Conservation (phyloP, 306 rosid genomes). For the Sicyos edulis region DNA sequence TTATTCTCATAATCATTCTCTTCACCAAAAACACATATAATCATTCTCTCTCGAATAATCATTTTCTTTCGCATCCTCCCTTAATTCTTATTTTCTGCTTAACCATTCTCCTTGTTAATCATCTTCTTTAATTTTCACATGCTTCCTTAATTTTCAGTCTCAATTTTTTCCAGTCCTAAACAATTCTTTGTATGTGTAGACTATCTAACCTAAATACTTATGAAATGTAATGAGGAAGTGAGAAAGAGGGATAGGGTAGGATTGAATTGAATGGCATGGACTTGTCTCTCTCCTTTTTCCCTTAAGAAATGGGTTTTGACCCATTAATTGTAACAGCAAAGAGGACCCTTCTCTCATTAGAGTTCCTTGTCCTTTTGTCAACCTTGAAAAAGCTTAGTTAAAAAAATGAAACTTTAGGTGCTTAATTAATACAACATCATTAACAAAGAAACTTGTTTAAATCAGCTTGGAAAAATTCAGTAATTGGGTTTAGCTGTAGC, state of each 20-base stretch:
- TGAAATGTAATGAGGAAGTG: too few relatives aligned
- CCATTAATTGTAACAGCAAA: conserved; percentile 34
- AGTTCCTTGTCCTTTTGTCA: conserved; percentile 31
- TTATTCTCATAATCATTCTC: too few relatives aligned
- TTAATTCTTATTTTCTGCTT: too few relatives aligned
- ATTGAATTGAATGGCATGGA: background rate
- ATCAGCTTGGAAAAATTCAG: conserved; percentile 21
- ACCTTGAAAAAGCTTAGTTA: background rate
- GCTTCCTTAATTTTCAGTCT: too few relatives aligned
- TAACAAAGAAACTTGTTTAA: conserved; percentile 21
- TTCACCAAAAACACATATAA: too few relatives aligned
- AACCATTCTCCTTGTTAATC: too few relatives aligned
- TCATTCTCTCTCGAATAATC: too few relatives aligned
- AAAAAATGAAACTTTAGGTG: background rate
- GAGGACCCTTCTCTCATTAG: conserved; percentile 32
- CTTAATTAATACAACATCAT: background rate
- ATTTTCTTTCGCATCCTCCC: too few relatives aligned
- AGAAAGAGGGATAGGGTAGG: background rate
- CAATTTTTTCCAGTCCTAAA: too few relatives aligned
- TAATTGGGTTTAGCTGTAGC: conserved; percentile 49
- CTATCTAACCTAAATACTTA: too few relatives aligned
- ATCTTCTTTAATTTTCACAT: too few relatives aligned
- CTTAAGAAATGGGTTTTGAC: conserved; percentile 39
- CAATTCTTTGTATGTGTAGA: too few relatives aligned
- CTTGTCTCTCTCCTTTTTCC: conserved; percentile 21